A percentile compares a stretch with the other conserved stretches of the same genome.
phyloP scores from a whole-genome alignment of 257 asterid genomes.

The Nicotiana benthamiana region DNA sequence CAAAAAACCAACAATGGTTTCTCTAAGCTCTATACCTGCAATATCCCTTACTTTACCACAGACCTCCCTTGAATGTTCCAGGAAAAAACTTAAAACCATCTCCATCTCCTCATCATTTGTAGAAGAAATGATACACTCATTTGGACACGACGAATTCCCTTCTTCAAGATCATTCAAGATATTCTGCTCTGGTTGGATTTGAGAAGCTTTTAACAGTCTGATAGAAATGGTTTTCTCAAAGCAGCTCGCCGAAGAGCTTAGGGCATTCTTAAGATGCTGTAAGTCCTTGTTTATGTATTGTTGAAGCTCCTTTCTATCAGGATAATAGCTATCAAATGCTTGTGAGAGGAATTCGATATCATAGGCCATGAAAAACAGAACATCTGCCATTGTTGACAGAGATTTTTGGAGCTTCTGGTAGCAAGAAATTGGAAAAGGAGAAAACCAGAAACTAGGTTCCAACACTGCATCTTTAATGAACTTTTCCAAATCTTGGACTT shows the following conservation, averaged over 20 bases:
- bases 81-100: conserved; percentile 9
- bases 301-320: conserved; percentile 27
- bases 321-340: conserved; percentile 11
- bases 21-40: conserved; percentile 13
- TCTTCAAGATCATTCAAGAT: conserved; percentile 24
- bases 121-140: neutral
- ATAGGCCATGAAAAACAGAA: conserved; percentile 27
- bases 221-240: conserved; percentile 1
- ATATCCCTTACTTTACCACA: conserved; percentile 7
- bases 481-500: conserved; percentile 27
- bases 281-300: conserved; percentile 26
- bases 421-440: conserved; percentile 40
- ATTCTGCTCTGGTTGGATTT: conserved; percentile 13
- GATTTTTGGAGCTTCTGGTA: conserved; percentile 38
- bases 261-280: conserved; percentile 15
- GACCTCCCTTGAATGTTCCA: conserved; percentile 5
- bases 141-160: conserved; percentile 18
- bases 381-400: conserved; percentile 27
- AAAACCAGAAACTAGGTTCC: conserved; percentile 62
- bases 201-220: conserved; percentile 12
- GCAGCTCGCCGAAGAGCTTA: conserved; percentile 16
- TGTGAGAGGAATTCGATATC: conserved; percentile 26
- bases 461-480: conserved; percentile 37
- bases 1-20: conserved; percentile 12
- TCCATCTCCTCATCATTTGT: conserved; percentile 11